Evolutionary conservation across 352 stramenopile genomes (phyloP), one percentile per base, ranked within the genome.

Genomic region (Globisporangium viniferum): DNA sequence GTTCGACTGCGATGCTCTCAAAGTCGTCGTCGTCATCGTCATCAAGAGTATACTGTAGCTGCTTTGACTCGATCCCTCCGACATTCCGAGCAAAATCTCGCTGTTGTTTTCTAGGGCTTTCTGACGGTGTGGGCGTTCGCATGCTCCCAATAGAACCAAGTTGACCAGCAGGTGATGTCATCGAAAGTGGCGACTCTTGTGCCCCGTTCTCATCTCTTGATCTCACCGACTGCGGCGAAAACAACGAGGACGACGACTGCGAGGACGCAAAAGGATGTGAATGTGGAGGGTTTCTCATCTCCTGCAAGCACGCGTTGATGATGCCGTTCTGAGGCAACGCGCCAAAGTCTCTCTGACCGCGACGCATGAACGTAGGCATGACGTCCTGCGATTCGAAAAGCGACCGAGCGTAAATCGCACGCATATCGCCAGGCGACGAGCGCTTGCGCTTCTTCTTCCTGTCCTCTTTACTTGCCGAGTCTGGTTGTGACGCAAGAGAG

Each of bases 371-470:
- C 24, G 36, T 61, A 51, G 75, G 76, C 22, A 74, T 57, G 44
- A 55, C 75, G 29, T 66, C 62, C 27, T 75, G 84, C 15, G 86
- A 92, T 27, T 92, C 82, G n/a, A 87, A 73, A 24, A 94, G 56
- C 2, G 86, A 88, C 0, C 74, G 74, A 10, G 84, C 83, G 66
- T 94, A 94, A 56, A 94, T 92, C 29, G 86, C 84, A 5, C 84
- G 84, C 86, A 93, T 93, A 31, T 91, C 73, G 1, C 78, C 79
- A 54, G 55, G 69, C 49, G 71, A 82, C 64, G 53, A 74, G 75
- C 60, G 67, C 55, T 68, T 76, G 68, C 70, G 74, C 72, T 64
- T 68, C 48, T 62, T 72, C 7, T 62, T 62, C 33, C 33, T n/a
- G 18, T 24, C 27, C 10, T 20, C 29, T 35, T 41, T 61, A 33